These are phyloP conservation scores for Platanthera zijinensis DNA, from an alignment of 106 monocot species.

Conservation along the genomic window DNA sequence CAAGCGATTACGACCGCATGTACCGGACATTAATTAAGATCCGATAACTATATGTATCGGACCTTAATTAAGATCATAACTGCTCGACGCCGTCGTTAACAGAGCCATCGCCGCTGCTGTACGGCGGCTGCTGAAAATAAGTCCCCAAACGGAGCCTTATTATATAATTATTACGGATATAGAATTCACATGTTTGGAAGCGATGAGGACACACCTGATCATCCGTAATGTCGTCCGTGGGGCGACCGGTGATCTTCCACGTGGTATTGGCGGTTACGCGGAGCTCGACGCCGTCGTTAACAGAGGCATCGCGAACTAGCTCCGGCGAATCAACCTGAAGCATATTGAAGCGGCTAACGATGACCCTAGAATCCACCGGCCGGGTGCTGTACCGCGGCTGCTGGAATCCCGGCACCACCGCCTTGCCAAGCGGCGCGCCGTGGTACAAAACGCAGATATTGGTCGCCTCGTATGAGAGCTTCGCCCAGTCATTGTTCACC, in stretches of 20 bases:
- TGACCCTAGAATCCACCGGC: conserved; percentile 37
- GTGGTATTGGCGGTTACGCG: conserved; percentile 58
- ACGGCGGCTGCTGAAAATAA: too few relatives aligned
- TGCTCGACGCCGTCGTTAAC: too few relatives aligned
- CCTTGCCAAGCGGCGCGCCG: conserved; percentile 74
- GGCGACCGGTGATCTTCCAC: conserved; percentile 19
- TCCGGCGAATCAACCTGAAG: conserved; percentile 49
- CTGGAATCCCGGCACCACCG: conserved; percentile 54
- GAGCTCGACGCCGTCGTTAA: conserved; percentile 74
- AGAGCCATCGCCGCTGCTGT: too few relatives aligned
- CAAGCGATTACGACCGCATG: too few relatives aligned
- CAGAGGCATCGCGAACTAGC: conserved; percentile 53
- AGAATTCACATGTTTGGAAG: neutral
- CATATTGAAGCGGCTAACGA: conserved; percentile 51
- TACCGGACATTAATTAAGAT: too few relatives aligned
- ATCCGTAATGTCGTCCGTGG: neutral
- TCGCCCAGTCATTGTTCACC: conserved; percentile 40
- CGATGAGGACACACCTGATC: conserved; percentile 14
- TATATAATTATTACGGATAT: too few relatives aligned
- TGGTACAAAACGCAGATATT: conserved; percentile 64
- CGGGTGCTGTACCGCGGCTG: conserved; percentile 55
- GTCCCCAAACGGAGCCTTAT: too few relatives aligned
- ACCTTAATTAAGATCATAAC: too few relatives aligned
- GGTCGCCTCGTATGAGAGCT: conserved; percentile 42
- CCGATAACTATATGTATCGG: too few relatives aligned